Evolutionary conservation across 805 yeast genomes (phyloP).

Genomic region (Starmerella sp.): DNA sequence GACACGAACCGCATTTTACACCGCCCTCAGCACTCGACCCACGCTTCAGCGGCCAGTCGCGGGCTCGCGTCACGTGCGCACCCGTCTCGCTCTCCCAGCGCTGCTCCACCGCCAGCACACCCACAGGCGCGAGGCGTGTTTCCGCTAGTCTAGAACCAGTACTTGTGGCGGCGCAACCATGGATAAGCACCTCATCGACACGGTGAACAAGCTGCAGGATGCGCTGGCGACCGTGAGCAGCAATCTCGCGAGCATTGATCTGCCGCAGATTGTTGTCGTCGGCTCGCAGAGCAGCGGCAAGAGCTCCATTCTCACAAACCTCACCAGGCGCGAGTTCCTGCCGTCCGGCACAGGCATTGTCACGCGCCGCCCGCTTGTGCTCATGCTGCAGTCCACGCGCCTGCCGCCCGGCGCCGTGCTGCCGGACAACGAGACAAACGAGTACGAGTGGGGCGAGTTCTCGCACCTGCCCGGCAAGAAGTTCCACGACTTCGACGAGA

Average conservation of each 20-base stretch:
- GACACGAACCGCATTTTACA: no score
- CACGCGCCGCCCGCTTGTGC: slow-evolving; percentile 72
- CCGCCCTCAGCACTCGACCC: no score
- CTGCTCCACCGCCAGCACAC: background rate
- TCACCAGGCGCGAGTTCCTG: slow-evolving; percentile 81
- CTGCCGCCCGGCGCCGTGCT: slow-evolving; percentile 17
- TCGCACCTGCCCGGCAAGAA: slow-evolving; percentile 83
- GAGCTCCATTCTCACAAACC: slow-evolving; percentile 78
- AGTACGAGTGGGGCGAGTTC: slow-evolving; percentile 91
- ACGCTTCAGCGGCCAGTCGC: no score
- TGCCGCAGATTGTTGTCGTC: slow-evolving; percentile 81
- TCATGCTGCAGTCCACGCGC: slow-evolving; percentile 64
- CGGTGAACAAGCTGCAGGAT: slow-evolving; percentile 75
- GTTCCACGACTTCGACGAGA: slow-evolving; percentile 78
- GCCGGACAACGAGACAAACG: slow-evolving; percentile 32
- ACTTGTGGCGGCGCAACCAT: slow-evolving; percentile 28
- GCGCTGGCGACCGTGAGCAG: slow-evolving; percentile 83
- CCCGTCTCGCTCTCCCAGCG: background rate
- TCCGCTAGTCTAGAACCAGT: background rate
- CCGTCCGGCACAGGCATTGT: slow-evolving; percentile 89
- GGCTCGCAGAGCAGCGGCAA: slow-evolving; percentile 88
- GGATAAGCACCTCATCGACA: slow-evolving; percentile 71
- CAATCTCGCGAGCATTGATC: slow-evolving; percentile 72
- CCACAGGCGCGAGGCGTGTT: background rate
- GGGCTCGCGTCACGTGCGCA: no score